Conservation (phyloP, 2,329 filamentous ascomycete genomes). For the Phialemoniopsis sp. region DNA sequence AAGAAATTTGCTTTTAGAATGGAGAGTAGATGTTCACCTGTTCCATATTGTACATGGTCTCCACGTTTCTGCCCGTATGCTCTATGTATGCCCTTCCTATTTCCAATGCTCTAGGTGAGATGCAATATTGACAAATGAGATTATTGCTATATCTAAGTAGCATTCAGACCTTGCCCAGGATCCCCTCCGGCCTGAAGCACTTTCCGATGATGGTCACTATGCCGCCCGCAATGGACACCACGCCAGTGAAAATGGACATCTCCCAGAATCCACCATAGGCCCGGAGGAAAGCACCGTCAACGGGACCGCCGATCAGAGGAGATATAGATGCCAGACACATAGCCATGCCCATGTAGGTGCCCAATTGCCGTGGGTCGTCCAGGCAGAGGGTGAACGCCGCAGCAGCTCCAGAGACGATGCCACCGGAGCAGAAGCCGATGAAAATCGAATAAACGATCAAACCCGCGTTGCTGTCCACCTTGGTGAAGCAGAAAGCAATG, state of each 20-base stretch:
- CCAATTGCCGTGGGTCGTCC: conserved; percentile 43
- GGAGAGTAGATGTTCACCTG: too few relatives aligned
- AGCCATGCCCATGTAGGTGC: conserved; percentile 42
- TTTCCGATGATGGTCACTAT: conserved; percentile 10
- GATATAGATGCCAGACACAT: conserved; percentile 31
- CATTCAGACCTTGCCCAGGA: conserved; percentile 20
- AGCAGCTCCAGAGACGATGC: conserved; percentile 27
- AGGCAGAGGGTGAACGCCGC: conserved; percentile 29
- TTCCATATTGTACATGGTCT: too few relatives aligned
- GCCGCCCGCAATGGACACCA: conserved; percentile 23
- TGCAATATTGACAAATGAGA: too few relatives aligned
- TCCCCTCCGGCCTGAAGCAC: conserved; percentile 20
- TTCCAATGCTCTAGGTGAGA: too few relatives aligned
- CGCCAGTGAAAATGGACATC: conserved; percentile 31
- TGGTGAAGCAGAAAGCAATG: conserved; percentile 20
- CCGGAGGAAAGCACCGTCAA: conserved; percentile 37
- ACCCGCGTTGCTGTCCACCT: conserved; percentile 9
- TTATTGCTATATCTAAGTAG: too few relatives aligned
- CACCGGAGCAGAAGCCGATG: conserved; percentile 16
- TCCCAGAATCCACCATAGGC: conserved; percentile 28
- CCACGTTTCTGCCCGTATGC: too few relatives aligned
- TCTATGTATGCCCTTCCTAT: too few relatives aligned
- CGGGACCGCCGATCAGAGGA: conserved; percentile 36
- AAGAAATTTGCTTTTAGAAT: too few relatives aligned
- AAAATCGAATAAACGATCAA: conserved; percentile 13